phyloP scores from a whole-genome alignment of 2,329 filamentous ascomycete genomes.

The Paraphoma sp. region DNA sequence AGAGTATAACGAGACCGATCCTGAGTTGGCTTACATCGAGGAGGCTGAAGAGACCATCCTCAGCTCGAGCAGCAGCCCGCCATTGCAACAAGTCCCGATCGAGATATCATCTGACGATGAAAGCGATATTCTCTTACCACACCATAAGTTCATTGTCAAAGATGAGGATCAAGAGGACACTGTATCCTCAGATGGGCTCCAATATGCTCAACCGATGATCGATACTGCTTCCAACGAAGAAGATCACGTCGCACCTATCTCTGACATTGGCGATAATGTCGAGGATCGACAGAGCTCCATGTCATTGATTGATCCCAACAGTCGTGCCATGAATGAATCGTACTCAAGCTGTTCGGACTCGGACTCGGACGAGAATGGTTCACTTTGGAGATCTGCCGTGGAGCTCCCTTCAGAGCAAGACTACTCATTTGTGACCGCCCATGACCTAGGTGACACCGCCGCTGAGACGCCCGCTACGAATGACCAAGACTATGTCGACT shows the following conservation, averaged over 20 bases:
- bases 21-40: neutral
- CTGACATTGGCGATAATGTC: neutral
- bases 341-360: neutral
- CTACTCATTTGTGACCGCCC: too few species aligned
- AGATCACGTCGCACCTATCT: neutral
- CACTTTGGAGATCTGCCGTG: too few species aligned
- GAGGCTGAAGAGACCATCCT: neutral
- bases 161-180: neutral
- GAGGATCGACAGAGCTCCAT: neutral
- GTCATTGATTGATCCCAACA: neutral
- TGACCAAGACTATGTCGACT: slow-evolving; percentile 4
- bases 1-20: neutral
- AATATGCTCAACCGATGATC: neutral
- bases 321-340: neutral
- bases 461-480: neutral
- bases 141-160: too few species aligned
- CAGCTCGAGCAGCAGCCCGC: neutral
- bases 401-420: too few species aligned
- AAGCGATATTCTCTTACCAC: neutral
- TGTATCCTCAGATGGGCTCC: neutral
- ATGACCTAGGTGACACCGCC: neutral
- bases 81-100: neutral
- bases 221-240: neutral
- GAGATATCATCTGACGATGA: neutral
- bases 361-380: neutral